Evolutionary conservation across 1,284 basidiomycete genomes (phyloP), one percentile per base, ranked within the genome.

Genomic region (Stereum hirsutum): DNA sequence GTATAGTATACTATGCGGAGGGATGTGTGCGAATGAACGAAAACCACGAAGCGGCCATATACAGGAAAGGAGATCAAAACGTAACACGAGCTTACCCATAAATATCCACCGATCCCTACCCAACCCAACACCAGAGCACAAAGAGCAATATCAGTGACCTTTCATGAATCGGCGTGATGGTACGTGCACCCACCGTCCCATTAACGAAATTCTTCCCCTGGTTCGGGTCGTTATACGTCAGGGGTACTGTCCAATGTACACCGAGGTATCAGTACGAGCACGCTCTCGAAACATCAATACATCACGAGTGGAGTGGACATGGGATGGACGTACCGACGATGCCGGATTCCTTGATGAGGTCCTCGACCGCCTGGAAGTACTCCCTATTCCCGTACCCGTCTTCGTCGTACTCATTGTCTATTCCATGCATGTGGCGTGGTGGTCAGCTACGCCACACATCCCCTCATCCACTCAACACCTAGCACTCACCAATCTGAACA

Each of bases 371-470:
- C 2, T 59, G 70, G 48, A 87, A 87, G 55, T 87, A 88, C 48
- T 75, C 72, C 1, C 74, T 78, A 39, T 70, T 66, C 3, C 62
- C 52, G 4, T 54, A 42, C 33, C 67, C 58, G 21, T 46, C 55
- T 50, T 85, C 79, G 4, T 67, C 67, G 53, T 81, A 89, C 58
- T 90, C 89, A 44, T 90, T 91, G 54, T 90, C 88, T 78, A 26
- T 33, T 15, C 41, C n/a, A 30, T 10, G 28, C 8, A 30, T 10
- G 28, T 8, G 10, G 8, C 10, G 8, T 2, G 5, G 17, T 20
- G 28, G 7, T 7, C 17, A 39, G 23, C 17, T 5, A 26, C 3
- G 17, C 5, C 12, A 2, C 12, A n/a, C 19, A 14, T 30, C 23
- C 15, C n/a, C 28, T 8, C 20, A 12, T 26, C n/a, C n/a, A n/a